A percentile compares a stretch with the other conserved stretches of the same genome.
These are phyloP conservation scores for Quercus ilex DNA, from an alignment of 306 rosid genomes.

Conservation along the genomic window DNA sequence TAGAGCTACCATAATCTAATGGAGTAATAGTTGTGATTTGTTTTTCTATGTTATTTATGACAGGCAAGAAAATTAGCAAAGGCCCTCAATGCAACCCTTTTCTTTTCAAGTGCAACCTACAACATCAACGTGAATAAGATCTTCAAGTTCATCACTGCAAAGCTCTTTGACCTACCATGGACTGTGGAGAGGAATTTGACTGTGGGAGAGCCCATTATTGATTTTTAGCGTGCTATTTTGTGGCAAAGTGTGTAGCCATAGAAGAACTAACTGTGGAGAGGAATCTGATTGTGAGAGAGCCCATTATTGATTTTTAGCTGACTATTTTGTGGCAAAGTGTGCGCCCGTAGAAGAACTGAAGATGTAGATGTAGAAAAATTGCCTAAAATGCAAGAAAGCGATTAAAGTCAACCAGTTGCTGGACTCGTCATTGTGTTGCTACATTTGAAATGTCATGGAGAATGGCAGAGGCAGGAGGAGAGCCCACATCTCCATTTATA, in stretches of 20 bases:
- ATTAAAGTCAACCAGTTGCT: neutral
- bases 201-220: constrained; percentile 91
- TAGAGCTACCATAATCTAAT: neutral
- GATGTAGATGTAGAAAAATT: neutral
- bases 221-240: constrained; percentile 43
- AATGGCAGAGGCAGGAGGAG: constrained; percentile 40
- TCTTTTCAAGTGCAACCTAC: constrained; percentile 93
- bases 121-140: constrained; percentile 94
- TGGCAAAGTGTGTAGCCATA: too few species aligned
- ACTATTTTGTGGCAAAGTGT: too few species aligned
- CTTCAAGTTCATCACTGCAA: constrained; percentile 96
- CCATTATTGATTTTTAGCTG: constrained; percentile 79
- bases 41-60: constrained; percentile 11
- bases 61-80: constrained; percentile 94
- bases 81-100: constrained; percentile 81
- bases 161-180: constrained; percentile 92
- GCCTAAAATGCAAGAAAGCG: neutral
- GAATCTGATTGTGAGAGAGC: constrained; percentile 82
- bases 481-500: constrained; percentile 43
- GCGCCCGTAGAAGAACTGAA: constrained; percentile 11
- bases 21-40: constrained; percentile 1
- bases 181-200: constrained; percentile 82
- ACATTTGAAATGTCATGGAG: constrained; percentile 28
- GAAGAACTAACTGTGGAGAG: constrained; percentile 59
- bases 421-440: neutral